Percentiles rank a stretch among this genome's conserved stretches.
Conservation (phyloP, 164 flowering plant species). For the Vitis vinifera region DNA sequence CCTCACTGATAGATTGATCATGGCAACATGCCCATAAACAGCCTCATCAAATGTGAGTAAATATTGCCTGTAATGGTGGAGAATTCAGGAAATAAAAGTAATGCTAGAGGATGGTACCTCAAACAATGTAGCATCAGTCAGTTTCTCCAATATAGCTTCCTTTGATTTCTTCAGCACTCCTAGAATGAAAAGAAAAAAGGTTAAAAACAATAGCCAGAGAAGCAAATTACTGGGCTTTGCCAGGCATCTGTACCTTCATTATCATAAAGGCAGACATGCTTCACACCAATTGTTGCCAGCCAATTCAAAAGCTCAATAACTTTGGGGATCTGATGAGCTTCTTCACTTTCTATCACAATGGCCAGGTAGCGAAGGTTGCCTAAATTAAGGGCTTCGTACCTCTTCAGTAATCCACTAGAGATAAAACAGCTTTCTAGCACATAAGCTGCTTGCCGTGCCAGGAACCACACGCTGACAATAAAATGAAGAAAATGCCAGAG, state of each 20-base stretch:
- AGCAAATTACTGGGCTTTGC: neutral
- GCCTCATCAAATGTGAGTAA: neutral
- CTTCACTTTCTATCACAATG: slow-evolving; percentile 83
- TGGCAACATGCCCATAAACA: neutral
- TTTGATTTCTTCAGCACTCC: slow-evolving; percentile 81
- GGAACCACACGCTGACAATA: slow-evolving; percentile 40
- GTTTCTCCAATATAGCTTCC: slow-evolving; percentile 44
- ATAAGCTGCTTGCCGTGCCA: slow-evolving; percentile 22
- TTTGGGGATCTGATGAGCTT: slow-evolving; percentile 52
- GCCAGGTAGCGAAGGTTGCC: slow-evolving; percentile 65
- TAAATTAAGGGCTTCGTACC: slow-evolving; percentile 40
- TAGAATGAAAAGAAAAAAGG: slow-evolving; percentile 16
- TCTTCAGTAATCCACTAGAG: slow-evolving; percentile 41
- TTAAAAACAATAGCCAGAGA: neutral
- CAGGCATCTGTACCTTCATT: slow-evolving; percentile 54
- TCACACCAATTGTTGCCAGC: slow-evolving; percentile 66
- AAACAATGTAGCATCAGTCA: slow-evolving; percentile 34
- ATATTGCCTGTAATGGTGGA: neutral
- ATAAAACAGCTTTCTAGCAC: slow-evolving; percentile 53
- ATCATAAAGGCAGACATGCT: slow-evolving; percentile 75
- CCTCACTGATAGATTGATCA: neutral
- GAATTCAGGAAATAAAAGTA: neutral
- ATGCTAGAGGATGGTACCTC: slow-evolving; percentile 34
- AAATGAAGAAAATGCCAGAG: slow-evolving; percentile 63
- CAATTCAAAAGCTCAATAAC: slow-evolving; percentile 65